Base-by-base conservation (phyloP, 306 rosid genomes). In the Luffa acutangula region DNA sequence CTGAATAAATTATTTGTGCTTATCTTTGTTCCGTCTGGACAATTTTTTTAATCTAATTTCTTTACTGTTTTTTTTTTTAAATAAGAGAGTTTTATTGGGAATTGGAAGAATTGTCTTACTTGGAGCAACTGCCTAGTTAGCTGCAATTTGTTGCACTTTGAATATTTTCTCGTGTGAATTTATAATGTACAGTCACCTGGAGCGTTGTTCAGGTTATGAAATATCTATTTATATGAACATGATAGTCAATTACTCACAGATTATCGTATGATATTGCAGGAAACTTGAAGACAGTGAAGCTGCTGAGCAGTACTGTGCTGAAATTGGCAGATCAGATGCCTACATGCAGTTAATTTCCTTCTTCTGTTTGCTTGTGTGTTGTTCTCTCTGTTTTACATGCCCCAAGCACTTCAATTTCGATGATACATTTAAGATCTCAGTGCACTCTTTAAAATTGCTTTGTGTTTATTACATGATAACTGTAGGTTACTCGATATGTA, bases 231-330 rank as follows among this genome's bases (percentile, higher is more conserved):
- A 20, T 31, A 79, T 58, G 60, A 87, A 46, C 36, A 41, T 78
- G 80, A 76, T 78, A 78, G 42, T 83, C 65, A 64, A 49, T 75
- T 31, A 20, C 71, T 45, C 76, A 63, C 41, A n/a, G 15, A 54
- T 63, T 78, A 57, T 83, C 33, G 81, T 21, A 39, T 85, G 84
- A 82, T 54, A 79, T 88, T 64, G 43, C 85, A 95, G 97, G 90
- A 95, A 95, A 78, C 87, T 95, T 78, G 96, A 95, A 86, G 93
- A 93, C 89, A 89, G 97, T 81, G 99, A 95, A 86, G 97, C 99
- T 83, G 97, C 99, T 78, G 99, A 95, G 86, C 91, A 93, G 86
- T 95, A 95, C 86, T 95, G 99, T 91, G 97, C 97, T 59, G 99
- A 93, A 78, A 93, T 95, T 87, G 99, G 99, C 78, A 90, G 99